Conservation (phyloP, 129 eudicot genomes). For the Chrysanthemum lavandulifolium region DNA sequence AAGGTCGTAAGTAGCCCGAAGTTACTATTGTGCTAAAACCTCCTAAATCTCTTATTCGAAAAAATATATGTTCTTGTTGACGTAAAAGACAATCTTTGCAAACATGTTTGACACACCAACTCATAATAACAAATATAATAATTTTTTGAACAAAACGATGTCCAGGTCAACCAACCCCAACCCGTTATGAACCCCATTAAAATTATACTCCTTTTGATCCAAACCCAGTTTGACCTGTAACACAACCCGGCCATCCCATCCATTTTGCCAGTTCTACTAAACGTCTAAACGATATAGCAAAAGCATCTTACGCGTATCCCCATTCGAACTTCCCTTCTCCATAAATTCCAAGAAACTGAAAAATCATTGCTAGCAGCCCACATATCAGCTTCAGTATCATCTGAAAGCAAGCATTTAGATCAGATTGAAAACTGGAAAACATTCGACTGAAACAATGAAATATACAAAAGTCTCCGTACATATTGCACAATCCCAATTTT, state of each 20-base stretch:
- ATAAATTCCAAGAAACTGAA: constrained; percentile 68
- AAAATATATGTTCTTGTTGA: neutral
- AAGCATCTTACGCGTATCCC: constrained; percentile 78
- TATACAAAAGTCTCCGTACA: constrained; percentile 44
- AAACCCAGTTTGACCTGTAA: neutral
- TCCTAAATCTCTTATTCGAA: neutral
- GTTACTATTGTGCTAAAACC: neutral
- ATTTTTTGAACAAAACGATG: neutral
- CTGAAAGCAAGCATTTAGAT: constrained; percentile 38
- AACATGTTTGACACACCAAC: neutral
- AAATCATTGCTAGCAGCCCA: constrained; percentile 74
- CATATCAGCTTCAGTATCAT: constrained; percentile 91
- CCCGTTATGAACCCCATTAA: too few species aligned
- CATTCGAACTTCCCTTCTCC: constrained; percentile 93
- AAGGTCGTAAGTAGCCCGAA: too few species aligned
- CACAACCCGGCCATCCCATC: neutral
- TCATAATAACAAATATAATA: neutral
- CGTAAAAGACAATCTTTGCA: neutral
- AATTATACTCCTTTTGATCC: neutral
- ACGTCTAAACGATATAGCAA: neutral
- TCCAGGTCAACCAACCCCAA: neutral
- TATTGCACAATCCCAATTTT: constrained; percentile 96
- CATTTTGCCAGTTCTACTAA: neutral
- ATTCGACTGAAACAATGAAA: neutral
- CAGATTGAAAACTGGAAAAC: neutral